Base-by-base conservation (phyloP, 345 rosid species). In the Dipteronia dyeriana region DNA sequence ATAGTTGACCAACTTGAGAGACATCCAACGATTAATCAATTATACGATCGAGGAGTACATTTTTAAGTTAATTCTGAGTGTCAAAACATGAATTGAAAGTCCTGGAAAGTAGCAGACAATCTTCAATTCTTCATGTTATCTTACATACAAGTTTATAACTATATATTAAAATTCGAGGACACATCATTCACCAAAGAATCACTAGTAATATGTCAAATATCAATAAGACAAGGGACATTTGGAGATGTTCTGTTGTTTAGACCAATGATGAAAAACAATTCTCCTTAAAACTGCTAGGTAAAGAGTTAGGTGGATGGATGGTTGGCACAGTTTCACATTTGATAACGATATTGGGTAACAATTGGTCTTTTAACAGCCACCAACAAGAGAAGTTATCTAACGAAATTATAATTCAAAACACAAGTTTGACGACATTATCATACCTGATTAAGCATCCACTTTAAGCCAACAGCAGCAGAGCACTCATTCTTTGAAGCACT, bases 371-470 rank as follows among this genome's bases (percentile, higher is more conserved):
- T 63, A 74, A 57, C 26, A 17, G 49, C 70, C 53, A 63, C 38
- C 71, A 38, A 76, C 23, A n/a, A 25, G 34, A 25, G 67, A 69
- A 7, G n/a, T 60, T 10, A 57, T 26, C 17, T 17, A 65, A 14
- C 60, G 7, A 49, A 25, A 64, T 53, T 13, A n/a, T 23, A 12
- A 69, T 38, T 14, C 17, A 2, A 26, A 60, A n/a, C 43, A 31
- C 67, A 78, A 43, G 22, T 17, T 71, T 17, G 56, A 72, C 64
- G n/a, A 74, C 19, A 75, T 47, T 7, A 38, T 68, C 41, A 29
- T 85, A 93, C 99, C 93, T 96, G 98, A 86, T 96, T 96, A 76
- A 96, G 92, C 98, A 96, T 94, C 99, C 99, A 96, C 87, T 96
- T 96, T 89, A 94, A 94, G 82, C 99, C 99, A 83, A 91, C 85